These are phyloP conservation scores for Lentinus tigrinus DNA, from an alignment of 768 basidiomycete species.

Conservation along the genomic window DNA sequence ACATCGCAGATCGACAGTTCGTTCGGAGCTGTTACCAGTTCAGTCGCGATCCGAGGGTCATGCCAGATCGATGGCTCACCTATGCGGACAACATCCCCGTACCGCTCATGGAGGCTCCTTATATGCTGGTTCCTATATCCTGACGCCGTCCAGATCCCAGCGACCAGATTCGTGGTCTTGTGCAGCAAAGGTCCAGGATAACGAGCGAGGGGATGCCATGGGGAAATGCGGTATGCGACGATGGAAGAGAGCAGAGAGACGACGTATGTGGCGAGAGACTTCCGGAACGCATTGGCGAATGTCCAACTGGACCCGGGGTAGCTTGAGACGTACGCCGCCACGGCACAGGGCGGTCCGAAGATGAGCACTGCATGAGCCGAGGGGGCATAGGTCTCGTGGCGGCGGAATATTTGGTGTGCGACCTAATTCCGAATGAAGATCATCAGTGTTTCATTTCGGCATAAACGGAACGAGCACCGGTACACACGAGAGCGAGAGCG, in stretches of 20 bases:
- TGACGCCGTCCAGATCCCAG: not conserved
- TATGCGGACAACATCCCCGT: conserved; percentile 37
- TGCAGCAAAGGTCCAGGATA: conserved; percentile 22
- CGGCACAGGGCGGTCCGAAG: not conserved
- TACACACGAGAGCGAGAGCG: no score
- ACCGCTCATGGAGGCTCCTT: conserved; percentile 34
- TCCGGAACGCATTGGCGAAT: not conserved
- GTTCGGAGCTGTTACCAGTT: conserved; percentile 40
- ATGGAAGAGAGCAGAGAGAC: conserved; percentile 10
- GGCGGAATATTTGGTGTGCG: not conserved
- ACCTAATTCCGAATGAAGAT: not conserved
- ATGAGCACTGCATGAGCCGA: not conserved
- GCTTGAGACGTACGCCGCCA: not conserved
- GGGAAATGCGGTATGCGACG: conserved; percentile 22
- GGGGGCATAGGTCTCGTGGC: not conserved
- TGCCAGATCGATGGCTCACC: conserved; percentile 22
- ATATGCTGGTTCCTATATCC: conserved; percentile 10
- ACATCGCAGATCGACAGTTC: conserved; percentile 41
- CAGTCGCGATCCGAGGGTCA: not conserved
- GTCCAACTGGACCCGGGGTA: not conserved
- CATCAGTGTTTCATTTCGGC: no score
- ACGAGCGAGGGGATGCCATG: conserved; percentile 24
- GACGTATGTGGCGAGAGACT: not conserved
- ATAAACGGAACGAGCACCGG: no score
- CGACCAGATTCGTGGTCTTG: conserved; percentile 18